Evolutionary conservation across 768 basidiomycete genomes (phyloP).

Genomic region (Calvatia gigantea): DNA sequence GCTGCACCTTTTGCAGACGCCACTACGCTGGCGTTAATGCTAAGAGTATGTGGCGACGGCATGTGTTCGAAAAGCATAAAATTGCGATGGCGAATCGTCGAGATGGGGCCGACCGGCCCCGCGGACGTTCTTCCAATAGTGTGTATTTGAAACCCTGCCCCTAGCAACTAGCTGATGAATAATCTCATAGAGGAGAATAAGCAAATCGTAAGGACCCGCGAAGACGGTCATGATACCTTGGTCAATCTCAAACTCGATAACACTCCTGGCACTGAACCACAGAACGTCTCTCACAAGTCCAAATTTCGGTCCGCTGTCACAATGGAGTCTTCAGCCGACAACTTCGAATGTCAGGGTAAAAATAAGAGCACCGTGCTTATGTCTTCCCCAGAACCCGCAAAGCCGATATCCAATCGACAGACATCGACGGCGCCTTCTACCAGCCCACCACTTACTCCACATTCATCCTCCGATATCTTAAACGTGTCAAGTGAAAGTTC

Average conservation of each 20-base stretch:
- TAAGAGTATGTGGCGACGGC: conserved; percentile 88
- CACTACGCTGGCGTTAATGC: conserved; percentile 86
- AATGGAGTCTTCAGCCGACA: conserved; percentile 20
- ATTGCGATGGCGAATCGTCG: conserved; percentile 87
- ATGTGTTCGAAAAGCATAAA: conserved; percentile 88
- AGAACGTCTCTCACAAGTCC: conserved; percentile 36
- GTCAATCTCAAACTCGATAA: conserved; percentile 40
- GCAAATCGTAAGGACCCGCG: conserved; percentile 23
- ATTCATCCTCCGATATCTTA: conserved; percentile 30
- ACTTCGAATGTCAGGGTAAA: conserved; percentile 18
- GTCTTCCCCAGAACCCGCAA: conserved; percentile 15
- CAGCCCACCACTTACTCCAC: conserved; percentile 29
- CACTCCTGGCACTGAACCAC: conserved; percentile 33
- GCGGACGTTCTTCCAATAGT: conserved; percentile 67
- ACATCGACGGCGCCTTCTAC: conserved; percentile 7
- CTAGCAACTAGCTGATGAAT: conserved; percentile 3
- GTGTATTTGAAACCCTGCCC: conserved; percentile 24
- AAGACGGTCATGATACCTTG: conserved; percentile 39
- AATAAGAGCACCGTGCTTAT: conserved; percentile 8
- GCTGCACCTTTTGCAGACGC: conserved; percentile 82
- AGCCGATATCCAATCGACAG: conserved; percentile 6
- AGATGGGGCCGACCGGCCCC: conserved; percentile 60
- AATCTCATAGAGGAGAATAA: conserved; percentile 55
- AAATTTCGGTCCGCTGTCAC: conserved; percentile 36
- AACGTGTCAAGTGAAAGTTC: conserved; percentile 21